Percentiles rank a stretch among this genome's conserved stretches.
Evolutionary conservation across 805 yeast species (phyloP).

Genomic region (Saccharomyces jurei): DNA sequence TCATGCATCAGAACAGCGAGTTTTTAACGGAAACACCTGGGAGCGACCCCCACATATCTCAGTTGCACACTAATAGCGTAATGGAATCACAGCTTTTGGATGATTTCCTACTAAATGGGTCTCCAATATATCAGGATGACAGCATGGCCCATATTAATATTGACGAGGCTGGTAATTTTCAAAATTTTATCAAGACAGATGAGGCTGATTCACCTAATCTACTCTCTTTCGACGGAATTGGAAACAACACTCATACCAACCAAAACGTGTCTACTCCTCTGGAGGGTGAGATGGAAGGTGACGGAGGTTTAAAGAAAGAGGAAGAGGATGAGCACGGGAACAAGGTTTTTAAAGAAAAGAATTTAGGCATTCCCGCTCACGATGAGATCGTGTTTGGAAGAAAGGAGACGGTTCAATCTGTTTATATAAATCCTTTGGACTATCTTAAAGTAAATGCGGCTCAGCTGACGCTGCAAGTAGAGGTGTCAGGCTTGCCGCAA

Average conservation of each 20-base stretch:
- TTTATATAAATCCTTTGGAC: conserved; percentile 19
- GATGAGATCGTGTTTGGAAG: conserved; percentile 16
- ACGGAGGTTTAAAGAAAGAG: background rate
- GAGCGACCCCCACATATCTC: background rate
- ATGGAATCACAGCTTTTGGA: conserved; percentile 23
- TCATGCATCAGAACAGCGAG: background rate
- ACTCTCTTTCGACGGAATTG: background rate
- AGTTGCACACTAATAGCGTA: background rate
- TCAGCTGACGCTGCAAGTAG: conserved; percentile 38
- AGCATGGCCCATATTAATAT: conserved; percentile 4
- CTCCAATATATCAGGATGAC: background rate
- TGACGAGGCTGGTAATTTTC: conserved; percentile 16
- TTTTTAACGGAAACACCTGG: background rate
- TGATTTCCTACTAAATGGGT: conserved; percentile 12
- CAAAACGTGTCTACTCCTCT: background rate
- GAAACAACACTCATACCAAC: background rate
- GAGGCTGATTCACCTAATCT: conserved; percentile 4
- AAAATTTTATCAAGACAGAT: conserved; percentile 19
- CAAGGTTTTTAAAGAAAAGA: background rate
- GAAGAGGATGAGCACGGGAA: background rate
- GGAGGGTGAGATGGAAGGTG: background rate
- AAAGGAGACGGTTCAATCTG: conserved; percentile 14
- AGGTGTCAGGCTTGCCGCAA: conserved; percentile 58
- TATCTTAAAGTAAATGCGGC: conserved; percentile 14
- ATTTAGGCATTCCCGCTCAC: background rate